Conservation (phyloP, 73 alveolate species). For the Paramecium sonneborni region DNA sequence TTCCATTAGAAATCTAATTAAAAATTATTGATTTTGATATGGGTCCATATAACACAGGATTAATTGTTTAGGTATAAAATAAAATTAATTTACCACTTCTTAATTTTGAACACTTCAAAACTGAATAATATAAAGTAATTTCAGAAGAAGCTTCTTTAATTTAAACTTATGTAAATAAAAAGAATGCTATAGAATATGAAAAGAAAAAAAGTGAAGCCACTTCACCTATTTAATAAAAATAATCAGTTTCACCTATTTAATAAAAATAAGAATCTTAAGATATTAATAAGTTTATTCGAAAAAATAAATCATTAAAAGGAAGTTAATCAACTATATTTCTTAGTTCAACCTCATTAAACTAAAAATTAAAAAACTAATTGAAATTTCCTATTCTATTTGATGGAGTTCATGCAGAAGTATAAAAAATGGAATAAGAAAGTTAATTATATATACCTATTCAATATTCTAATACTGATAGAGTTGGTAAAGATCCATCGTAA, state of each 20-base stretch:
- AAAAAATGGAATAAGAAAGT: neutral
- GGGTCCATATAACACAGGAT: neutral
- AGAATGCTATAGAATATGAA: neutral
- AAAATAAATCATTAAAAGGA: neutral
- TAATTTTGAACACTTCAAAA: neutral
- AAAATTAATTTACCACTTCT: neutral
- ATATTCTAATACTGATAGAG: neutral
- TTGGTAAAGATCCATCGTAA: neutral
- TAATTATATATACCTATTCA: neutral
- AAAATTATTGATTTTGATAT: slow-evolving; percentile 1
- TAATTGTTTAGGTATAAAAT: neutral
- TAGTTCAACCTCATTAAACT: neutral
- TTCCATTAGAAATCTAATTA: neutral
- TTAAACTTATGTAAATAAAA: neutral
- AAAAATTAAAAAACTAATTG: neutral
- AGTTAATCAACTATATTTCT: neutral
- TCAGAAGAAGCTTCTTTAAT: neutral
- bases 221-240: neutral
- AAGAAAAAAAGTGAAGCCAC: neutral
- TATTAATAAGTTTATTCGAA: neutral
- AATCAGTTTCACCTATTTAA: too few species aligned
- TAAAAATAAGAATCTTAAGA: neutral
- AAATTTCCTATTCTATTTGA: slow-evolving; percentile 2
- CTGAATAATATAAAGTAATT: neutral
- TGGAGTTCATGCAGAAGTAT: neutral